phyloP scores from a whole-genome alignment of 1,284 basidiomycete genomes.

The Papiliotrema laurentii region DNA sequence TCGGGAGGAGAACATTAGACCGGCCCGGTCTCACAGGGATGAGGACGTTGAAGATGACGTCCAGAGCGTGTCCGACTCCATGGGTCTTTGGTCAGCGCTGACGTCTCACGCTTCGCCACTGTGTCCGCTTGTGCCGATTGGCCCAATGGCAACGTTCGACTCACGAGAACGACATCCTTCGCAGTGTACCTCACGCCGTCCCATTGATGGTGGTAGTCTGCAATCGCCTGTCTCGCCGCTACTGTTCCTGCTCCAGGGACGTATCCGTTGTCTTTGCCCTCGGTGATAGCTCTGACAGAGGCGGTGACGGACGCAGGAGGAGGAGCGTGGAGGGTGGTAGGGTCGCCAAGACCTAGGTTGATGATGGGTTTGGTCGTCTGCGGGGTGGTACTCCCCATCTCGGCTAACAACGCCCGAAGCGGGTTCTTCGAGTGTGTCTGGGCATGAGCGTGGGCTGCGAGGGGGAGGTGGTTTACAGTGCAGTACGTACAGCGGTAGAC shows the following conservation, averaged over 20 bases:
- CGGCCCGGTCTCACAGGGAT: conserved; percentile 21
- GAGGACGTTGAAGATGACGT: conserved; percentile 37
- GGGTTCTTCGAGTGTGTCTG: conserved; percentile 33
- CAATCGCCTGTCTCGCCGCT: conserved; percentile 39
- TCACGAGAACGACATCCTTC: conserved; percentile 33
- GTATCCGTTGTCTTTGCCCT: conserved; percentile 39
- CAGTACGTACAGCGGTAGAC: conserved; percentile 30
- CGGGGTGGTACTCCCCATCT: conserved; percentile 22
- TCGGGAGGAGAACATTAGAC: conserved; percentile 41
- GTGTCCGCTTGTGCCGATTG: too few relatives aligned
- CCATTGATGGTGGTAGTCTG: conserved; percentile 42
- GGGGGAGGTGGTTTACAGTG: conserved; percentile 9
- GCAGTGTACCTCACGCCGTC: conserved; percentile 31
- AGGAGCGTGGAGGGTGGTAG: conserved; percentile 41
- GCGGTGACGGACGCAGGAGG: conserved; percentile 33
- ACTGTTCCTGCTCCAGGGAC: conserved; percentile 33
- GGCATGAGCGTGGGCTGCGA: background rate
- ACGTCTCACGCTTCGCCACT: too few relatives aligned
- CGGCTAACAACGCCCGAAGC: conserved; percentile 32
- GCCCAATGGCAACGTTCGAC: too few relatives aligned
- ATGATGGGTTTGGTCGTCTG: conserved; percentile 36
- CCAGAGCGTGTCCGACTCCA: conserved; percentile 36
- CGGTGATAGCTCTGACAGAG: conserved; percentile 25
- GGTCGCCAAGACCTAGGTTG: conserved; percentile 48
- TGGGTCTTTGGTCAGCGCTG: conserved; percentile 27